A percentile compares a stretch with the other conserved stretches of the same genome.
Evolutionary conservation across 768 basidiomycete species (phyloP).

Genomic region (Paxillus involutus): DNA sequence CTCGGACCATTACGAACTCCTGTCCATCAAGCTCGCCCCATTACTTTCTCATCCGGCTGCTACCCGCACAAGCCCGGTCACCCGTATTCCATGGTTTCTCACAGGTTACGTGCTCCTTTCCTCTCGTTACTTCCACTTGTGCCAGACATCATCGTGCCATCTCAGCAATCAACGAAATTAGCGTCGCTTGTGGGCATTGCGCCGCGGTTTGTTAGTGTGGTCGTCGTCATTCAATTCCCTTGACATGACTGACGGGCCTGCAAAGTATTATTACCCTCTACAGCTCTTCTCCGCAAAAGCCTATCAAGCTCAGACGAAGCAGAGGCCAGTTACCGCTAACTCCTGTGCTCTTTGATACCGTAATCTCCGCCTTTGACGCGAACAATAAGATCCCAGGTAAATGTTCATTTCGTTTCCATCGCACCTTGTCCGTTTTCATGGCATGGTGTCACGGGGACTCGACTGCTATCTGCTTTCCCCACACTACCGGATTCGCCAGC

Average conservation of each 20-base stretch:
- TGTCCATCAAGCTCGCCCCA: constrained; percentile 6
- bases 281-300: constrained; percentile 32
- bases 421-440: constrained; percentile 1
- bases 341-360: constrained; percentile 28
- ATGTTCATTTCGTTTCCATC: constrained; percentile 10
- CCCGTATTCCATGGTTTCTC: constrained; percentile 4
- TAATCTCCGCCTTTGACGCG: constrained; percentile 32
- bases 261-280: constrained; percentile 18
- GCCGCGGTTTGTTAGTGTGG: neutral
- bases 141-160: neutral
- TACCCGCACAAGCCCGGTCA: constrained; percentile 8
- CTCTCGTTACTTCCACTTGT: constrained; percentile 7
- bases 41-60: constrained; percentile 11
- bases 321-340: constrained; percentile 23
- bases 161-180: neutral
- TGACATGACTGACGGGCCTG: neutral
- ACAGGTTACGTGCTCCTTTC: constrained; percentile 23
- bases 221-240: neutral
- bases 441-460: neutral
- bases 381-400: constrained; percentile 15
- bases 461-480: neutral
- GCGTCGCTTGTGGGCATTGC: no score
- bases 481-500: constrained; percentile 10
- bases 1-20: constrained; percentile 11
- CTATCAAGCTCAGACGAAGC: constrained; percentile 31